These are phyloP conservation scores for Monoraphidium neglectum DNA, from an alignment of 139 green algal species.

Conservation along the genomic window DNA sequence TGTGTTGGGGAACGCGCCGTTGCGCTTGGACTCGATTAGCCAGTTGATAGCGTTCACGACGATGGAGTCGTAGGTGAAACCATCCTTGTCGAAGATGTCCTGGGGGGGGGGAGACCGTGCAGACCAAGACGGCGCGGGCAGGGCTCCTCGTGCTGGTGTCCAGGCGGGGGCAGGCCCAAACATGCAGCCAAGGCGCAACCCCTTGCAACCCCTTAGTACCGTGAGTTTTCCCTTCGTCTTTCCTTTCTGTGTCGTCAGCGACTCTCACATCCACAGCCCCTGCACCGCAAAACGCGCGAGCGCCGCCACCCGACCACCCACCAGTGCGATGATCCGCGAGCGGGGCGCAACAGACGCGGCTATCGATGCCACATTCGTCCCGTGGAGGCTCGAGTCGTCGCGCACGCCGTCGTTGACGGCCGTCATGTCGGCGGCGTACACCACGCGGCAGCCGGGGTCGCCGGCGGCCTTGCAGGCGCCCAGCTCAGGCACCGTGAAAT, in stretches of 20 bases:
- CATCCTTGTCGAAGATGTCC: not conserved
- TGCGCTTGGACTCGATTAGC: not conserved
- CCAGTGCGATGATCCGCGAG: not conserved
- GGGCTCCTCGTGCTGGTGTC: not conserved
- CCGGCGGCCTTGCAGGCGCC: not conserved
- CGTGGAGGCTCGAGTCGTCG: not conserved
- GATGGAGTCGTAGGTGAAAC: too few species aligned
- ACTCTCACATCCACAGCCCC: too few species aligned
- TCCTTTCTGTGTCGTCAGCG: too few species aligned
- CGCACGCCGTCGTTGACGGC: not conserved
- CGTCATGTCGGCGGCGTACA: not conserved
- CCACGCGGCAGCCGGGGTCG: not conserved
- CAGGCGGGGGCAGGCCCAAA: too few species aligned
- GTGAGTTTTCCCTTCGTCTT: too few species aligned
- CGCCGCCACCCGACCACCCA: too few species aligned
- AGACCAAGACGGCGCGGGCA: not conserved
- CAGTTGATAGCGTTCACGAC: too few species aligned
- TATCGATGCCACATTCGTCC: not conserved
- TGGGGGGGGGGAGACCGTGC: too few species aligned
- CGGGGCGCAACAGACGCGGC: not conserved
- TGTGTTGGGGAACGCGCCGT: not conserved
- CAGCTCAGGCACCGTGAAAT: not conserved
- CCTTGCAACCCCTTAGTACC: too few species aligned
- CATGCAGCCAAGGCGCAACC: too few species aligned
- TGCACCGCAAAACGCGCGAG: too few species aligned